These are phyloP conservation scores for Populus euphratica DNA, from an alignment of 345 rosid species.

Conservation along the genomic window DNA sequence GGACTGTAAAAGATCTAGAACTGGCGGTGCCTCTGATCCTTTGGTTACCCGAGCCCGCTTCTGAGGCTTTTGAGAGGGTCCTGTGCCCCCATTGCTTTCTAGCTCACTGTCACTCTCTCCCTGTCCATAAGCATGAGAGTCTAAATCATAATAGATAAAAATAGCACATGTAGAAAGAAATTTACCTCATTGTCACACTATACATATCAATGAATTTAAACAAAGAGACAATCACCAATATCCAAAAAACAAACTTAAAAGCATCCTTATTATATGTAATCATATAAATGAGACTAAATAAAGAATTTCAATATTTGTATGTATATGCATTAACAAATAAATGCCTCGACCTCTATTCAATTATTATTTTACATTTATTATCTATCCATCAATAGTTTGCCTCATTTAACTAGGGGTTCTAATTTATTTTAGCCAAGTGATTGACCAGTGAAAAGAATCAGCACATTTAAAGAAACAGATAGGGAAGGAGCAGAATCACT, in stretches of 20 bases:
- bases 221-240: not conserved
- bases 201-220: not conserved
- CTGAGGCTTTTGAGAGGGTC: conserved; percentile 43
- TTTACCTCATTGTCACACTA: not conserved
- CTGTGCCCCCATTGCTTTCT: conserved; percentile 48
- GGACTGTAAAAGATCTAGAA: conserved; percentile 59
- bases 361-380: not conserved
- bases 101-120: conserved; percentile 76
- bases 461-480: not conserved
- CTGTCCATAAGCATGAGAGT: conserved; percentile 23
- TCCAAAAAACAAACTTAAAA: not conserved
- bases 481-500: not conserved
- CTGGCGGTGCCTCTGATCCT: conserved; percentile 44
- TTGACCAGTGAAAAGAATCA: not conserved
- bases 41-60: conserved; percentile 50
- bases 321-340: not conserved
- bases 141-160: not conserved
- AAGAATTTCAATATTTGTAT: not conserved
- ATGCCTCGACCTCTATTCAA: not conserved
- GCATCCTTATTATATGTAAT: not conserved
- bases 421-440: not conserved
- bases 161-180: not conserved
- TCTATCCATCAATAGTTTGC: not conserved
- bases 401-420: not conserved
- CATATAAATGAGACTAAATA: not conserved